phyloP scores from a whole-genome alignment of 768 basidiomycete genomes.

The Suillus bovinus region DNA sequence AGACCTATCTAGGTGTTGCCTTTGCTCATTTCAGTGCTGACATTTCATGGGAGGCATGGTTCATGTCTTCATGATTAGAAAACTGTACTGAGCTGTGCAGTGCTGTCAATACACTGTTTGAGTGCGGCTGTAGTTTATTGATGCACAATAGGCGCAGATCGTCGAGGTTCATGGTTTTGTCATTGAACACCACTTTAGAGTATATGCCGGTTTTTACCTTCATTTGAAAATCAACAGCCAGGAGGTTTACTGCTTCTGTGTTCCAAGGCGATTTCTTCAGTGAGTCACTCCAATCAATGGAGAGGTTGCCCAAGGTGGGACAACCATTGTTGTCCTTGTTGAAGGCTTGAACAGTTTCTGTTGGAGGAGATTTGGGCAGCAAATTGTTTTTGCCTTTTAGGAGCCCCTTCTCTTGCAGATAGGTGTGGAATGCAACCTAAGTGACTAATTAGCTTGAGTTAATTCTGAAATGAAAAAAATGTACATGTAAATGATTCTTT shows the following conservation, averaged over 20 bases:
- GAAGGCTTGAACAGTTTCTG: not conserved
- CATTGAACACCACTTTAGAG: not conserved
- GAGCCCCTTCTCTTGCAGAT: not conserved
- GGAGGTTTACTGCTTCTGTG: not conserved
- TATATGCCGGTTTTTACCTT: not conserved
- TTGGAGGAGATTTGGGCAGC: not conserved
- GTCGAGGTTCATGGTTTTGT: not conserved
- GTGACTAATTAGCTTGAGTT: too few relatives aligned
- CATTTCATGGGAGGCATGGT: not conserved
- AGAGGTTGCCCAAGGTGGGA: not conserved
- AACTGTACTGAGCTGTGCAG: not conserved
- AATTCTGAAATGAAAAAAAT: not conserved
- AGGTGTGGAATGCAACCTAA: slow-evolving; percentile 1
- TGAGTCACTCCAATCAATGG: not conserved
- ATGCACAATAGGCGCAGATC: not conserved
- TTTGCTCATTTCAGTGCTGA: not conserved
- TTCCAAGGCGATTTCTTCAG: slow-evolving; percentile 1
- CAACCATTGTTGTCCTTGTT: not conserved
- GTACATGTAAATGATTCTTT: too few relatives aligned
- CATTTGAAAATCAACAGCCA: not conserved
- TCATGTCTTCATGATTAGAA: not conserved
- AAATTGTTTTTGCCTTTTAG: not conserved
- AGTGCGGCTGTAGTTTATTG: not conserved
- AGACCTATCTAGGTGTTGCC: not conserved
- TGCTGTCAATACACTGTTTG: not conserved